phyloP scores from a whole-genome alignment of 2,329 filamentous ascomycete genomes.

The Ophiostoma angusticollis region DNA sequence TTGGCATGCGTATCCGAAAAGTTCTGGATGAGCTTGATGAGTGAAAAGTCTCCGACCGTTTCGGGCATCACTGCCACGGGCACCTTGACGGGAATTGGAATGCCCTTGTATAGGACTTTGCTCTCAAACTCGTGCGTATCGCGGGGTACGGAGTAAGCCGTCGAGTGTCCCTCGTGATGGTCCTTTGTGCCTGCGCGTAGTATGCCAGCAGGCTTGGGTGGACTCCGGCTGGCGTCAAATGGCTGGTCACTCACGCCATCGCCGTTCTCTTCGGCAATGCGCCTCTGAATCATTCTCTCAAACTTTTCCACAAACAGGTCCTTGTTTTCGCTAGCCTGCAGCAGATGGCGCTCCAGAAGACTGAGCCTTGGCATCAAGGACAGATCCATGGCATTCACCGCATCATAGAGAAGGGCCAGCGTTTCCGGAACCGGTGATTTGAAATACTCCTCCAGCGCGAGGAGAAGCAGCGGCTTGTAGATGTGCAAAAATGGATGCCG shows the following conservation, averaged over 20 bases:
- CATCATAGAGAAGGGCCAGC: constrained; percentile 73
- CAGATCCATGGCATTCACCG: constrained; percentile 93
- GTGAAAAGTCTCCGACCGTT: constrained; percentile 92
- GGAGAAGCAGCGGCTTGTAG: constrained; percentile 87
- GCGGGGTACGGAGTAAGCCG: constrained; percentile 61
- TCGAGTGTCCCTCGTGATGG: constrained; percentile 47
- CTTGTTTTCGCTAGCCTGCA: constrained; percentile 85
- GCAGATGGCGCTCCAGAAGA: constrained; percentile 67
- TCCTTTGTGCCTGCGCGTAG: constrained; percentile 51
- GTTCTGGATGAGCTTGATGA: constrained; percentile 93
- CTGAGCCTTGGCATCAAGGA: constrained; percentile 83
- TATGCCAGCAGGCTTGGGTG: constrained; percentile 34
- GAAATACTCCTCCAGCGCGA: constrained; percentile 95
- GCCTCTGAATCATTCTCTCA: constrained; percentile 80
- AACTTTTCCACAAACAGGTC: constrained; percentile 98
- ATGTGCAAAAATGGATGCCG: constrained; percentile 96
- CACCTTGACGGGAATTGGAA: constrained; percentile 92
- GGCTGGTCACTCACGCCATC: constrained; percentile 27
- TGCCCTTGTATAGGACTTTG: constrained; percentile 88
- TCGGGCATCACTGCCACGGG: constrained; percentile 88
- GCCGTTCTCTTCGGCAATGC: constrained; percentile 51
- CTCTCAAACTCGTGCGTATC: constrained; percentile 98
- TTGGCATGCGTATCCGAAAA: constrained; percentile 77
- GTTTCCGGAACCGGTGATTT: constrained; percentile 82
- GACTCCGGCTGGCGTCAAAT: constrained; percentile 35